phyloP scores from a whole-genome alignment of 2,329 filamentous ascomycete genomes.

The Onygena corvina region DNA sequence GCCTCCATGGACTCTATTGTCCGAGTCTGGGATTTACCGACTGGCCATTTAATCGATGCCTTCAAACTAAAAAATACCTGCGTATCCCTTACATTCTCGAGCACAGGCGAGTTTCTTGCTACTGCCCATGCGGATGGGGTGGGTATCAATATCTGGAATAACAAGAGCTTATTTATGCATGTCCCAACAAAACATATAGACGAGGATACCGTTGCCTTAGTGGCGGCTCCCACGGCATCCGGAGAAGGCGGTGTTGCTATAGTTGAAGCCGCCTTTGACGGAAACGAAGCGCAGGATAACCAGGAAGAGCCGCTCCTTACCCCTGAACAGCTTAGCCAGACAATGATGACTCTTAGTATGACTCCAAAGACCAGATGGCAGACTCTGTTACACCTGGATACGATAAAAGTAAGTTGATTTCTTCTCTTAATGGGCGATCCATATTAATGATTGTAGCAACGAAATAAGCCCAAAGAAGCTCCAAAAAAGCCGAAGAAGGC shows the following conservation, averaged over 20 bases:
- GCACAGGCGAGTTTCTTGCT: slow-evolving; percentile 86
- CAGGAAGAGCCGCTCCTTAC: slow-evolving; percentile 44
- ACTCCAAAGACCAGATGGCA: slow-evolving; percentile 90
- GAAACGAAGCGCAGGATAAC: slow-evolving; percentile 36
- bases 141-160: slow-evolving; percentile 93
- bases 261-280: slow-evolving; percentile 63
- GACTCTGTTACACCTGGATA: slow-evolving; percentile 79
- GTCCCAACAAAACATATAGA: slow-evolving; percentile 75
- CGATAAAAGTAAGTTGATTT: slow-evolving; percentile 48
- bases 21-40: slow-evolving; percentile 89
- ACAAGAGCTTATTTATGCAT: slow-evolving; percentile 80
- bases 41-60: slow-evolving; percentile 86
- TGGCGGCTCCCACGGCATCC: slow-evolving; percentile 60
- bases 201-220: slow-evolving; percentile 56
- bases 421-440: slow-evolving; percentile 6
- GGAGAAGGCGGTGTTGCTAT: slow-evolving; percentile 68
- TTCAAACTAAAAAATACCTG: slow-evolving; percentile 69
- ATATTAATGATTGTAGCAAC: slow-evolving; percentile 43
- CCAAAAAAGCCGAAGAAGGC: slow-evolving; percentile 88
- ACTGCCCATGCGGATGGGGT: slow-evolving; percentile 70
- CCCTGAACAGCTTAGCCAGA: slow-evolving; percentile 65
- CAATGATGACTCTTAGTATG: slow-evolving; percentile 78
- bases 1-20: slow-evolving; percentile 69
- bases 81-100: slow-evolving; percentile 75
- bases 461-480: slow-evolving; percentile 86